Evolutionary conservation across 2,329 filamentous ascomycete species (phyloP), one percentile per base, ranked within the genome.

Genomic region (Dactylellina sp.): DNA sequence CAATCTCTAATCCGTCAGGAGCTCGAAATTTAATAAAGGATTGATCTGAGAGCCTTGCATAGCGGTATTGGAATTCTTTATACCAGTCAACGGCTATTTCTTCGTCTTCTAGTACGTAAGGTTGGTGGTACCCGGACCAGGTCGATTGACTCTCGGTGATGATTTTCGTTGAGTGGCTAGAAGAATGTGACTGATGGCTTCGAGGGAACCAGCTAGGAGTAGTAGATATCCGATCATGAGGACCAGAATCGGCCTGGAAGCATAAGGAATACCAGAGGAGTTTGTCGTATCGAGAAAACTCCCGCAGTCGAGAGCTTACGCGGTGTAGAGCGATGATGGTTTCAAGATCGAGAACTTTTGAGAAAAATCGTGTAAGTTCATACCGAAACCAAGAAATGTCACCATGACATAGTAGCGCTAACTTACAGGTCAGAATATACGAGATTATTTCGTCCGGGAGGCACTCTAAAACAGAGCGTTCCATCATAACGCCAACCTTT

Each of bases 11-110:
- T 24, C 75, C 63, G n/a, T 66, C 50, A 11, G 75, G 63, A 7
- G 70, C 46, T 1, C 65, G 53, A n/a, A 75, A 75, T 28, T 63
- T 64, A 61, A 75, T 70, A 46, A 71, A 57, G 3, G 64, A 72
- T 39, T 65, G 40, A 24, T 72, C 56, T 1, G 72, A 70, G 11
- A 75, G 39, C 18, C 66, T 74, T 1, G 76, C 74, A 74, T 78
- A 59, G 3, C 77, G 77, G 22, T 77, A 78, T 40, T 77, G 76
- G 37, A 76, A 78, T 55, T 78, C 77, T 37, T 75, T 76, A 49
- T 78, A 78, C 77, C 77, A 78, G 56, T 78, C 77, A 16, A 78
- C 44, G 9, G 20, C 28, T 4, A 14, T 75, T 22, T 77, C 75
- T 22, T 75, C 75, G 1, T 70, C 22, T 4, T 76, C 74, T 5